phyloP scores from a whole-genome alignment of 345 rosid species.

The Crucihimalaya himalaica region DNA sequence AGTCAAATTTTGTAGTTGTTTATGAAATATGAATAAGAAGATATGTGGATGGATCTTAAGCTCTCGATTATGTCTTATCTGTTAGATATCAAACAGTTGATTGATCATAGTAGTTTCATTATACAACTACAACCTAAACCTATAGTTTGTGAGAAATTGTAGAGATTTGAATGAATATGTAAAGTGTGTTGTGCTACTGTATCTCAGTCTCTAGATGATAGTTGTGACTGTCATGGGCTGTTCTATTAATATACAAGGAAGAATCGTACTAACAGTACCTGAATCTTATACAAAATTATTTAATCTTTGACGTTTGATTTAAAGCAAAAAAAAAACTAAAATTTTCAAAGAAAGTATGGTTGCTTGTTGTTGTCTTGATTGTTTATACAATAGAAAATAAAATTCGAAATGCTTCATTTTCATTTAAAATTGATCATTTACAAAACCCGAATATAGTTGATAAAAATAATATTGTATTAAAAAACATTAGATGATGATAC shows the following conservation, averaged over 20 bases:
- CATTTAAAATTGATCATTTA: no score
- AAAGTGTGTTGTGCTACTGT: background rate
- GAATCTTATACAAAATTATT: background rate
- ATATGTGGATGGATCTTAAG: constrained; percentile 19
- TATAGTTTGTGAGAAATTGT: background rate
- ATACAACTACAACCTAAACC: constrained; percentile 13
- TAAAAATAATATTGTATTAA: no score
- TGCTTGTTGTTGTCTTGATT: background rate
- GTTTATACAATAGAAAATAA: background rate
- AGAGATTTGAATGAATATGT: background rate
- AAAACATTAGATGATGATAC: background rate
- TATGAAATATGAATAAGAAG: constrained; percentile 27
- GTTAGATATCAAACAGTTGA: constrained; percentile 23
- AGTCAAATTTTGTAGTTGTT: constrained; percentile 17
- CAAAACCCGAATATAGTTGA: no score
- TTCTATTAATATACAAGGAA: background rate
- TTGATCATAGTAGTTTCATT: constrained; percentile 11
- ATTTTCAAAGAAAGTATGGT: background rate
- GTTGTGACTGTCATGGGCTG: background rate
- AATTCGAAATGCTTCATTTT: no score
- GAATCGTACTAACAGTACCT: background rate
- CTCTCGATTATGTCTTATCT: background rate
- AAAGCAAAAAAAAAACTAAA: background rate
- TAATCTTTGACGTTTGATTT: background rate
- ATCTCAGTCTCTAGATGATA: background rate